A percentile compares a stretch with the other conserved stretches of the same genome.
phyloP scores from a whole-genome alignment of 176 grass and related monocot genomes.

The Oryza nivara region DNA sequence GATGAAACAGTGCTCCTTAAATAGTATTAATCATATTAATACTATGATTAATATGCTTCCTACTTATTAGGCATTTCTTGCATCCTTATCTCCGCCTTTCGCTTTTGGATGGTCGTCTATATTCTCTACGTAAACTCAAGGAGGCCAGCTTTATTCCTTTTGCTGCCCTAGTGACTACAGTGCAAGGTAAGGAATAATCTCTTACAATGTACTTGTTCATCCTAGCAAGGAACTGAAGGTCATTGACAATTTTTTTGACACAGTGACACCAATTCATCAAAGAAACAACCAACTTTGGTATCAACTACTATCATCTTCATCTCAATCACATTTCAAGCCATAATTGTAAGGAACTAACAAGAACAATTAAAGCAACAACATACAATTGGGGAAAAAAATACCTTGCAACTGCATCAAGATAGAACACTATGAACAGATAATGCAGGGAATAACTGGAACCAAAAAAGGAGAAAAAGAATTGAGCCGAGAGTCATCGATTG shows the following conservation, averaged over 20 bases:
- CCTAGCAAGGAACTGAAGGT: slow-evolving; percentile 11
- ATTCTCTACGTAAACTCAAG: slow-evolving; percentile 41
- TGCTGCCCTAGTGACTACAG: not conserved
- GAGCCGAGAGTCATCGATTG: not conserved
- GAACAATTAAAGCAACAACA: not conserved
- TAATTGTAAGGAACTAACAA: not conserved
- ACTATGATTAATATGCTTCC: too few species aligned
- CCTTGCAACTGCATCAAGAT: not conserved
- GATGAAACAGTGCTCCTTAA: not conserved
- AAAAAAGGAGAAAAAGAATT: not conserved
- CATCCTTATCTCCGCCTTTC: slow-evolving; percentile 37
- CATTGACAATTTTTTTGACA: not conserved
- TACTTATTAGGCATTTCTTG: not conserved
- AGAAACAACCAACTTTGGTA: slow-evolving; percentile 10
- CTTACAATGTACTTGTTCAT: slow-evolving; percentile 7
- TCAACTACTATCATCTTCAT: not conserved
- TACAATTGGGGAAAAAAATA: not conserved
- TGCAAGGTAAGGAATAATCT: slow-evolving; percentile 27
- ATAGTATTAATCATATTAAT: not conserved
- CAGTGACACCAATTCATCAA: not conserved
- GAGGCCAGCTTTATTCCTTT: slow-evolving; percentile 23
- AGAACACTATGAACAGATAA: not conserved
- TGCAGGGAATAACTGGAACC: not conserved
- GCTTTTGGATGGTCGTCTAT: not conserved
- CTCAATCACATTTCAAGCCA: slow-evolving; percentile 10